phyloP scores from a whole-genome alignment of 768 basidiomycete species.

The Arthromyces matolae region DNA sequence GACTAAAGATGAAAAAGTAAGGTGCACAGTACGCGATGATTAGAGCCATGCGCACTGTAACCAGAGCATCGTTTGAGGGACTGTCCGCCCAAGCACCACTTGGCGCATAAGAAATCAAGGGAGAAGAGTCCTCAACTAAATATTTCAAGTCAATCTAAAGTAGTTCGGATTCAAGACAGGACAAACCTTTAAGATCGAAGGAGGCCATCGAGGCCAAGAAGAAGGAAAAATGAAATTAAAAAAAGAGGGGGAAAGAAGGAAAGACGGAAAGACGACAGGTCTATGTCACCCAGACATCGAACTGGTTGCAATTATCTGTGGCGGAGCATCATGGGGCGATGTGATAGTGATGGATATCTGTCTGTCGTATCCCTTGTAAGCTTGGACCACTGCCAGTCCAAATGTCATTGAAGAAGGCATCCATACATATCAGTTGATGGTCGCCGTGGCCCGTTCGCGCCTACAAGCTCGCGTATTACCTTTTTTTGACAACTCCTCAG shows the following conservation, averaged over 20 bases:
- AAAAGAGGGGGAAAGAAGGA: not conserved
- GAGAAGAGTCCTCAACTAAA: constrained; percentile 55
- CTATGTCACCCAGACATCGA: too few species aligned
- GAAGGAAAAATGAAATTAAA: constrained; percentile 16
- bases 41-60: constrained; percentile 27
- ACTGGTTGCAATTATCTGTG: too few species aligned
- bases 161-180: not conserved
- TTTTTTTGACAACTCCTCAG: too few species aligned
- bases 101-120: constrained; percentile 49
- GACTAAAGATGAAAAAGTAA: constrained; percentile 24
- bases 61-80: constrained; percentile 35
- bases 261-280: not conserved
- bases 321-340: too few species aligned
- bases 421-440: too few species aligned
- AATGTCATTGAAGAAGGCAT: too few species aligned
- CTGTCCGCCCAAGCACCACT: constrained; percentile 48
- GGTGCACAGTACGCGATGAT: not conserved
- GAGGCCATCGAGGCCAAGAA: constrained; percentile 45
- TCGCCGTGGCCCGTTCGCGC: too few species aligned
- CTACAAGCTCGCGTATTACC: too few species aligned
- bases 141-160: not conserved
- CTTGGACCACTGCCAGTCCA: too few species aligned
- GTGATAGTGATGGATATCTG: too few species aligned
- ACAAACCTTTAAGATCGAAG: constrained; percentile 40
- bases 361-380: too few species aligned